phyloP scores from a whole-genome alignment of 108 stramenopile species.

The Skeletonema marinoi region DNA sequence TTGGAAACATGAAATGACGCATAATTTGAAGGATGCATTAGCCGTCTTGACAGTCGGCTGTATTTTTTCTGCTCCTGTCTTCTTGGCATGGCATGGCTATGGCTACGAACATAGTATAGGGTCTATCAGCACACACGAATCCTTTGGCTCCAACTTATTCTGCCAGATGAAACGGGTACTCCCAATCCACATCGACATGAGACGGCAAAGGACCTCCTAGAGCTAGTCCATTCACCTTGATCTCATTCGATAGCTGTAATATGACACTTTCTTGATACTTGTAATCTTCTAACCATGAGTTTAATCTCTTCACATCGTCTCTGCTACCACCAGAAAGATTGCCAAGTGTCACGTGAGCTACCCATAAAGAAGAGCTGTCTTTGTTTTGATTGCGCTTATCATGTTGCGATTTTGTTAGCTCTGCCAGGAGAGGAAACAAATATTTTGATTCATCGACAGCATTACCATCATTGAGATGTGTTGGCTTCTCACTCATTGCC shows the following conservation, averaged over 20 bases:
- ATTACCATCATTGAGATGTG: neutral
- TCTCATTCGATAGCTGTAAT: neutral
- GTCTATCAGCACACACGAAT: too few relatives aligned
- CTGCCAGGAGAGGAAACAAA: slow-evolving; percentile 29
- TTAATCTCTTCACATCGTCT: slow-evolving; percentile 21
- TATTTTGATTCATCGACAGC: slow-evolving; percentile 5
- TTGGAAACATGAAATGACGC: too few relatives aligned
- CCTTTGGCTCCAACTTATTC: neutral
- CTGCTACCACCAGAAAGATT: slow-evolving; percentile 42
- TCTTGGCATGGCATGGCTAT: neutral
- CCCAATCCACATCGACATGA: slow-evolving; percentile 58
- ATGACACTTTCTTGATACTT: neutral
- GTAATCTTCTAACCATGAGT: slow-evolving; percentile 16
- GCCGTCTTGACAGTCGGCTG: neutral
- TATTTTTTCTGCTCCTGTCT: neutral
- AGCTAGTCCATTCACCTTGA: slow-evolving; percentile 31
- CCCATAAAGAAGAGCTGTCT: slow-evolving; percentile 26
- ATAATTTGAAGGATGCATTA: too few relatives aligned
- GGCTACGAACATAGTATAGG: too few relatives aligned
- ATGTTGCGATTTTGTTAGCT: slow-evolving; percentile 6
- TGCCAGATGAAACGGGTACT: slow-evolving; percentile 31
- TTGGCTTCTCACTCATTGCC: slow-evolving; percentile 27
- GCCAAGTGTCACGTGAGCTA: slow-evolving; percentile 63
- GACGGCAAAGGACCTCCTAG: slow-evolving; percentile 62
- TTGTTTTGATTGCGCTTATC: slow-evolving; percentile 13